phyloP scores from a whole-genome alignment of 176 grass and related monocot species.

The Dactylis glomerata region DNA sequence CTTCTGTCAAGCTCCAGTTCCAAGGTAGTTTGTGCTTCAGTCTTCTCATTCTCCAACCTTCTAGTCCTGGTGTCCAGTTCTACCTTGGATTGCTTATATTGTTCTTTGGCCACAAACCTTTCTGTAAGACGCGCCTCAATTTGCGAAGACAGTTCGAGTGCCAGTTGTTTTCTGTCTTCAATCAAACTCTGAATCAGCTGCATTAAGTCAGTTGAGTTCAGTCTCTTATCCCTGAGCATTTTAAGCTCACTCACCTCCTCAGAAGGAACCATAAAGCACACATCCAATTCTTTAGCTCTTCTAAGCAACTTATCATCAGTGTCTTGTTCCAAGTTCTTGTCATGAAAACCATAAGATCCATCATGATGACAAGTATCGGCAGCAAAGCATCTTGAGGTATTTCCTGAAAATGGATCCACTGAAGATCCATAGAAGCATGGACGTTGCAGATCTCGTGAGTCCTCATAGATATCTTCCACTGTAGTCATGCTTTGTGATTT shows the following conservation, averaged over 20 bases:
- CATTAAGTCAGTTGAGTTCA: conserved; percentile 33
- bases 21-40: conserved; percentile 42
- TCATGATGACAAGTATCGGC: background rate
- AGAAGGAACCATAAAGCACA: conserved; percentile 23
- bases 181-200: conserved; percentile 46
- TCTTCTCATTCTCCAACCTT: conserved; percentile 68
- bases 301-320: conserved; percentile 62
- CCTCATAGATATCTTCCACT: conserved; percentile 65
- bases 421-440: conserved; percentile 14
- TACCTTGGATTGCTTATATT: conserved; percentile 40
- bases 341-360: background rate
- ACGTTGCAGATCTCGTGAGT: conserved; percentile 31
- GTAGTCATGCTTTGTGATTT: conserved; percentile 46
- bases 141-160: conserved; percentile 54
- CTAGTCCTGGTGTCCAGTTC: conserved; percentile 56
- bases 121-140: conserved; percentile 66
- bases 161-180: conserved; percentile 59
- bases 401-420: background rate
- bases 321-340: conserved; percentile 37
- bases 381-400: conserved; percentile 8
- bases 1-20: conserved; percentile 73
- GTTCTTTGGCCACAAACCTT: conserved; percentile 55
- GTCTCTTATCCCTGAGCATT: conserved; percentile 26
- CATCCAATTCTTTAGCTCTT: conserved; percentile 51
- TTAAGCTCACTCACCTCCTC: conserved; percentile 39